A percentile compares a stretch with the other conserved stretches of the same genome.
Conservation (phyloP, 257 asterid species). For the Haberlea rhodopensis region DNA sequence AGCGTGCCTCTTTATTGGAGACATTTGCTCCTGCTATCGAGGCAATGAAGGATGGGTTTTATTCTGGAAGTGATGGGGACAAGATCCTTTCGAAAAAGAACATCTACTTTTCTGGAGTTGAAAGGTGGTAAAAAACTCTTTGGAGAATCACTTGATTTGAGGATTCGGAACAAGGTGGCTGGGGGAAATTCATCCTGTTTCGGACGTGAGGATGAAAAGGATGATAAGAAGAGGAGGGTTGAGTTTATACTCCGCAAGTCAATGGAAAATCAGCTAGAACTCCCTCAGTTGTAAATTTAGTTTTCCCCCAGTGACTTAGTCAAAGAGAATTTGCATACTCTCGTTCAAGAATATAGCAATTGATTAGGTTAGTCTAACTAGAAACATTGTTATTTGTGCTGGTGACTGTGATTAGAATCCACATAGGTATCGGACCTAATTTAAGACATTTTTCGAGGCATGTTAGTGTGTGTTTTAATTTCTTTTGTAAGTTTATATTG, state of each 20-base stretch:
- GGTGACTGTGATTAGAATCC: slow-evolving; percentile 59
- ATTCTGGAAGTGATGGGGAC: slow-evolving; percentile 58
- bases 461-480: slow-evolving; percentile 36
- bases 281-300: slow-evolving; percentile 79
- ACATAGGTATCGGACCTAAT: slow-evolving; percentile 40
- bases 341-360: slow-evolving; percentile 41
- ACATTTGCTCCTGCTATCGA: slow-evolving; percentile 94
- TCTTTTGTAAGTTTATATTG: slow-evolving; percentile 28
- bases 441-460: slow-evolving; percentile 58
- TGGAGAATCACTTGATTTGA: slow-evolving; percentile 84
- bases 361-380: slow-evolving; percentile 63
- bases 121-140: slow-evolving; percentile 65
- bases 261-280: slow-evolving; percentile 74
- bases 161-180: slow-evolving; percentile 59
- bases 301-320: slow-evolving; percentile 45
- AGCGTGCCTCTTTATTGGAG: slow-evolving; percentile 62
- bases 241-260: slow-evolving; percentile 74
- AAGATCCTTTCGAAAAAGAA: slow-evolving; percentile 46
- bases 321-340: slow-evolving; percentile 30
- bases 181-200: slow-evolving; percentile 57
- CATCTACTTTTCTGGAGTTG: slow-evolving; percentile 62
- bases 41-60: slow-evolving; percentile 80
- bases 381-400: slow-evolving; percentile 48
- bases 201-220: slow-evolving; percentile 75
- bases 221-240: slow-evolving; percentile 90